Base-by-base conservation (phyloP, 306 rosid genomes). In the Dicorynia guianensis region DNA sequence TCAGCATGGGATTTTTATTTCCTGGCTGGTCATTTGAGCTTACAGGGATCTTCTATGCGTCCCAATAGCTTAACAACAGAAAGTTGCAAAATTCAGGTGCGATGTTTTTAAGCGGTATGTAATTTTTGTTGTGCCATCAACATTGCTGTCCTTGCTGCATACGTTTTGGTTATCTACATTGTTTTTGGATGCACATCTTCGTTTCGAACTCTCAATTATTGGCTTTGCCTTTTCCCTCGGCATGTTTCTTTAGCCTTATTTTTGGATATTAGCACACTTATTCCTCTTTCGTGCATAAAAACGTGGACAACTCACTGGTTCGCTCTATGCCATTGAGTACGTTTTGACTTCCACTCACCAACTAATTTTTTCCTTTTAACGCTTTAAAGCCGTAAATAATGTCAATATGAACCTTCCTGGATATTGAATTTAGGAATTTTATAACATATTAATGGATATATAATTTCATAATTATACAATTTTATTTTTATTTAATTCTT, bases 261-360 rank as follows among this genome's bases (percentile, higher is more conserved):
- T n/a, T 36, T 3, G n/a, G 14, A 35, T 8, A 20, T 58, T 64
- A 19, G 61, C 40, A 60, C 30, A 34, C 15, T 55, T n/a, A 47
- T 35, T 69, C 47, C 49, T 47, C 69, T 17, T 7, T 36, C 1
- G 36, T 5, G 35, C 20, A 47, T 55, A 25, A 33, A 30, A 42
- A 40, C 17, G 33, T 63, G n/a, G 50, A 40, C 60, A 34, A 4
- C 78, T 60, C 44, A 10, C 13, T 10, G 18, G 14, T 11, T 75
- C 19, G 15, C 79, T 75, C 43, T 13, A 14, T 38, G 30, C 30
- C 19, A 40, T 25, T 15, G 79, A 52, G 48, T 63, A 49, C 62
- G 30, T 49, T 53, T 15, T 39, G 50, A 18, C 61, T 25, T 12
- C 60, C 3, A 1, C 52, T 52, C 11, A 1, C 18, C 35, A 2